These are phyloP conservation scores for Phytomonas sp. DNA, from an alignment of 208 protist genomes.

Conservation along the genomic window DNA sequence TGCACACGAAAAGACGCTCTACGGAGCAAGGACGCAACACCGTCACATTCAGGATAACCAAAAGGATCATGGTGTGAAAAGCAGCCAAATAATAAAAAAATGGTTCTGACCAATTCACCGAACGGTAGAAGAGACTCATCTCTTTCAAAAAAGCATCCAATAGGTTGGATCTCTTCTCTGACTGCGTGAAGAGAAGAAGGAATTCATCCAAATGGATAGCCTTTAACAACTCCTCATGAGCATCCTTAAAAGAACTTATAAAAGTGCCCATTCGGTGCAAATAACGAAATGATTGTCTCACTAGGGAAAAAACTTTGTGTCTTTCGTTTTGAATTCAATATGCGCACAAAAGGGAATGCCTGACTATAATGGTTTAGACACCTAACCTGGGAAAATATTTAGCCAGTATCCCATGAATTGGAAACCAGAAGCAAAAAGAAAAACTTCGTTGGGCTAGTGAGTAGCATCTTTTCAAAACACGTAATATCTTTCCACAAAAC, in stretches of 20 bases:
- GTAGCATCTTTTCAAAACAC: not conserved
- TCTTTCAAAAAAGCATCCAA: slow-evolving; percentile 6
- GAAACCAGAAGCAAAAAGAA: slow-evolving; percentile 7
- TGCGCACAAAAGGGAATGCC: not conserved
- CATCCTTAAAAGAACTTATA: slow-evolving; percentile 4
- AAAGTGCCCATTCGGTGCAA: not conserved
- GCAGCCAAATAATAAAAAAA: slow-evolving; percentile 53
- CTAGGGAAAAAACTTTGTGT: not conserved
- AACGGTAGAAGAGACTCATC: slow-evolving; percentile 21
- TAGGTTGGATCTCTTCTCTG: not conserved
- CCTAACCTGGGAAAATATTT: not conserved
- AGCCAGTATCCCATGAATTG: not conserved
- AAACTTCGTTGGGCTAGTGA: not conserved
- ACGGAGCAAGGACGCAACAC: slow-evolving; percentile 20
- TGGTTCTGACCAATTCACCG: slow-evolving; percentile 68
- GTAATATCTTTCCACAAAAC: not conserved
- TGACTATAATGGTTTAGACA: not conserved
- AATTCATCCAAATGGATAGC: slow-evolving; percentile 2
- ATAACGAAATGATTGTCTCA: not conserved
- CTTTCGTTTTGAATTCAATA: not conserved
- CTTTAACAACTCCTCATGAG: slow-evolving; percentile 24
- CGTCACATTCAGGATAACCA: slow-evolving; percentile 17
- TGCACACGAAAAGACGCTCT: slow-evolving; percentile 29
- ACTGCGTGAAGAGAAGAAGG: not conserved
- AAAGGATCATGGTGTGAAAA: slow-evolving; percentile 40